Percentiles rank a stretch among this genome's conserved stretches.
Evolutionary conservation across 129 eudicot species (phyloP).

Genomic region (Arctium minus): DNA sequence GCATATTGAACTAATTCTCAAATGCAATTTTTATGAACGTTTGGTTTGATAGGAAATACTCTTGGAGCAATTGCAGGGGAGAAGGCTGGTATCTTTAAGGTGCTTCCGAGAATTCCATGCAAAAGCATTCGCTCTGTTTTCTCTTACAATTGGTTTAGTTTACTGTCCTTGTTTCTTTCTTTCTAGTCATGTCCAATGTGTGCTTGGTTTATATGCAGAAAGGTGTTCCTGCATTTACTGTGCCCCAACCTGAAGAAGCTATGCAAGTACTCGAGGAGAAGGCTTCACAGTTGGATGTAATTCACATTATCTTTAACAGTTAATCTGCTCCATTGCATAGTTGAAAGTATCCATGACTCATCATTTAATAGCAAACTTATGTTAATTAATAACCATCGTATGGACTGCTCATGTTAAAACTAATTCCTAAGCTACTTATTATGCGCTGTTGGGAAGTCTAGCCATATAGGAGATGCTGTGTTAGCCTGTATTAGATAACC

Average conservation of each 20-base stretch:
- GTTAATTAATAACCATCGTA: too few species aligned
- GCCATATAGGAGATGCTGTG: too few species aligned
- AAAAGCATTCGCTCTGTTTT: background rate
- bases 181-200: background rate
- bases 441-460: too few species aligned
- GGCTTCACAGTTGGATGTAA: conserved; percentile 75
- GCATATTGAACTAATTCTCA: background rate
- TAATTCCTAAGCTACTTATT: too few species aligned
- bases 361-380: too few species aligned
- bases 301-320: conserved; percentile 14
- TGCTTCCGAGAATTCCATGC: conserved; percentile 13
- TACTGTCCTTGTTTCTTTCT: background rate
- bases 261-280: conserved; percentile 77
- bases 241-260: conserved; percentile 97
- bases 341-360: background rate
- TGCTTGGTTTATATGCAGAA: conserved; percentile 30
- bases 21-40: background rate
- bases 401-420: background rate
- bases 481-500: too few species aligned
- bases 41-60: conserved; percentile 68
- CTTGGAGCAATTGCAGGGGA: conserved; percentile 95
- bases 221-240: conserved; percentile 93
- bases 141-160: background rate
- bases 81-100: conserved; percentile 98
- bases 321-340: background rate